phyloP scores from a whole-genome alignment of 177 flowering plant species.

The Vitis hybrid region DNA sequence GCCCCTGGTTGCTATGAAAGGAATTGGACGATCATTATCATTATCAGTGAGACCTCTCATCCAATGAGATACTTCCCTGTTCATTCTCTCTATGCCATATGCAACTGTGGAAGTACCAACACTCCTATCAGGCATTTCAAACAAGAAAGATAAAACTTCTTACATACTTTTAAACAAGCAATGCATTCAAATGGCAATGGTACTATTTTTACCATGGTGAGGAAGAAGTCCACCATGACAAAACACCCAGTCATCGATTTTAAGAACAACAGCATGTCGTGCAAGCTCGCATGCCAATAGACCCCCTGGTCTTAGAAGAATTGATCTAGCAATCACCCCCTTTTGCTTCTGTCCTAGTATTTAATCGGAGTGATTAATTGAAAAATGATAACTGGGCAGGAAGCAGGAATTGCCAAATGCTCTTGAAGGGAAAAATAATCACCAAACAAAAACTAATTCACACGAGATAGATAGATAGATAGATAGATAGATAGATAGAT shows the following conservation, averaged over 20 bases:
- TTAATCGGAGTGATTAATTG: conserved; percentile 25
- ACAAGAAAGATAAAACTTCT: conserved; percentile 4
- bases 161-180: neutral
- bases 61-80: conserved; percentile 82
- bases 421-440: too few species aligned
- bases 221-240: conserved; percentile 99
- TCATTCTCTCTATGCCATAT: conserved; percentile 90
- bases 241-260: conserved; percentile 92
- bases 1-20: conserved; percentile 89
- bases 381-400: neutral
- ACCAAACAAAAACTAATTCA: too few species aligned
- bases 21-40: conserved; percentile 40
- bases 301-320: conserved; percentile 85
- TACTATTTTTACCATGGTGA: conserved; percentile 72
- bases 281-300: conserved; percentile 87
- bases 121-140: conserved; percentile 22
- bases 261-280: conserved; percentile 76
- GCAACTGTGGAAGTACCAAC: conserved; percentile 56
- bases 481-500: too few species aligned
- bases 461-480: too few species aligned
- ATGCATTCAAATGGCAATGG: conserved; percentile 5
- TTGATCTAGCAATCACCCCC: conserved; percentile 81
- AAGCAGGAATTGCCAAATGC: neutral
- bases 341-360: conserved; percentile 92
- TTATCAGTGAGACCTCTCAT: conserved; percentile 62